Evolutionary conservation across 208 protist genomes (phyloP).

Genomic region (Angomonas deanei): DNA sequence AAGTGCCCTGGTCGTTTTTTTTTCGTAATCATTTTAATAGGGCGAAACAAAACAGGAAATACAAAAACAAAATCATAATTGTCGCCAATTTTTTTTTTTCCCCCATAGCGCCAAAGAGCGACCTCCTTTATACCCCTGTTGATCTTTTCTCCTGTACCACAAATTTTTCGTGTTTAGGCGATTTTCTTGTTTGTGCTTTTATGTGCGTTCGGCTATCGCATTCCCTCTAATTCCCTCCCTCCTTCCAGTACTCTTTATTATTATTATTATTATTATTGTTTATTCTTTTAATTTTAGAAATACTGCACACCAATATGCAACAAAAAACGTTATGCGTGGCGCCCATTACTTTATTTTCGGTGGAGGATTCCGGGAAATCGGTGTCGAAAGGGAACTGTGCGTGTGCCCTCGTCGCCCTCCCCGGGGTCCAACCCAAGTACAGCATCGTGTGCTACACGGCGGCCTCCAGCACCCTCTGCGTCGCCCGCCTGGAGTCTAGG

Average conservation of each 20-base stretch:
- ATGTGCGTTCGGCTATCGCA: not conserved
- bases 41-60: not conserved
- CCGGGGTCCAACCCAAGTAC: slow-evolving; percentile 50
- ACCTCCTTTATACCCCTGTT: not conserved
- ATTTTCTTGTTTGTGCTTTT: not conserved
- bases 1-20: not conserved
- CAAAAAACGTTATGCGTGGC: slow-evolving; percentile 62
- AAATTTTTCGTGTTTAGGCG: not conserved
- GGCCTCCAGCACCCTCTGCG: slow-evolving; percentile 53
- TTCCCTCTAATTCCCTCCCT: not conserved
- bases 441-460: slow-evolving; percentile 80
- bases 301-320: slow-evolving; percentile 25
- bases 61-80: not conserved
- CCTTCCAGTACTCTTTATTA: too few relatives aligned
- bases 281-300: not conserved
- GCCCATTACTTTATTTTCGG: slow-evolving; percentile 42
- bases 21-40: not conserved
- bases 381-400: slow-evolving; percentile 51
- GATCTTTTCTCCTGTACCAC: not conserved
- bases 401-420: slow-evolving; percentile 57
- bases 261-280: not conserved
- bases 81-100: slow-evolving; percentile 4
- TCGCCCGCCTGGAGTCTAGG: slow-evolving; percentile 33
- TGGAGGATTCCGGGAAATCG: slow-evolving; percentile 32
- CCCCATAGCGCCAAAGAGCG: not conserved